phyloP scores from a whole-genome alignment of 2,329 filamentous ascomycete species.

The Pseudopithomyces chartarum region DNA sequence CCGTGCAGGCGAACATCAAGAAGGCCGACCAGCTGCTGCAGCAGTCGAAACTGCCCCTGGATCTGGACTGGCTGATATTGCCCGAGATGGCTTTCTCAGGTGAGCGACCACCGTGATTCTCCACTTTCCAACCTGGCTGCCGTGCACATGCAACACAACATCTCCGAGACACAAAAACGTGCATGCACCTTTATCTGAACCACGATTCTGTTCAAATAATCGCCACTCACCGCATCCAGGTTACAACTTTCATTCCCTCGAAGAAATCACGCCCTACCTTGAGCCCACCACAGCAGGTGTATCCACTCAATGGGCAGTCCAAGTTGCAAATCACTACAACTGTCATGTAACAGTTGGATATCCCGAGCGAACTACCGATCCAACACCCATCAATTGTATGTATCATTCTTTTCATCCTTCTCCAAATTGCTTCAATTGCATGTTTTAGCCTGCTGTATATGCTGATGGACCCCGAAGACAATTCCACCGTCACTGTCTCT shows the following conservation, averaged over 20 bases:
- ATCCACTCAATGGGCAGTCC: slow-evolving; percentile 72
- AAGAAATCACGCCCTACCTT: slow-evolving; percentile 70
- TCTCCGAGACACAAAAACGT: too few relatives aligned
- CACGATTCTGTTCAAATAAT: neutral
- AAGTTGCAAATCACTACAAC: slow-evolving; percentile 66
- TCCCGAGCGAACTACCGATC: slow-evolving; percentile 59
- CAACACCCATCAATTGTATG: slow-evolving; percentile 46
- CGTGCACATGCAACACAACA: neutral
- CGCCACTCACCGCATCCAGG: slow-evolving; percentile 51
- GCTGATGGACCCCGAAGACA: slow-evolving; percentile 44
- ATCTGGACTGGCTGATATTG: slow-evolving; percentile 72
- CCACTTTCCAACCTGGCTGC: neutral
- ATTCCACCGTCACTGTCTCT: slow-evolving; percentile 63
- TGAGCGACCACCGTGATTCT: slow-evolving; percentile 37
- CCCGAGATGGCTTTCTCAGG: slow-evolving; percentile 79
- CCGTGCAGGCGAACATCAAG: slow-evolving; percentile 71
- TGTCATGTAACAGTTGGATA: slow-evolving; percentile 76
- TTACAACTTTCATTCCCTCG: slow-evolving; percentile 76
- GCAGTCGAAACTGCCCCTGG: slow-evolving; percentile 47
- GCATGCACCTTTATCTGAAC: neutral
- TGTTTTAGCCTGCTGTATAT: neutral
- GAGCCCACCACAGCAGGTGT: slow-evolving; percentile 70
- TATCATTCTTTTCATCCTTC: neutral
- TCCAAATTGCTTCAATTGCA: too few relatives aligned
- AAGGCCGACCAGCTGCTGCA: slow-evolving; percentile 68